phyloP scores from a whole-genome alignment of 441 rosid species.

The Aleurites moluccanus region DNA sequence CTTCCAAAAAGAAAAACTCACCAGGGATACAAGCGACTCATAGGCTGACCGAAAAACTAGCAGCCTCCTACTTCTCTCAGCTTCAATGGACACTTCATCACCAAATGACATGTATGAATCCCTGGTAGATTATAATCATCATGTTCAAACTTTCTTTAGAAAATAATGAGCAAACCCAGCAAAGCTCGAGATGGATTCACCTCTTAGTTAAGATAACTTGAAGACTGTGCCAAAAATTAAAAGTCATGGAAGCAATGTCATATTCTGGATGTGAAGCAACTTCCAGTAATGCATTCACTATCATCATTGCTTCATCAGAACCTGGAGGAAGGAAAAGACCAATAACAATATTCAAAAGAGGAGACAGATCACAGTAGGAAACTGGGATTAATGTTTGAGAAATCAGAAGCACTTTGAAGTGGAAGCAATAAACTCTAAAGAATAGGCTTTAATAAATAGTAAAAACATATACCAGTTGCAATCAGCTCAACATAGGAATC shows the following conservation, averaged over 20 bases:
- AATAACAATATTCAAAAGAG: conserved; percentile 7
- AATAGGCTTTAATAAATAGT: conserved; percentile 19
- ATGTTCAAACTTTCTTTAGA: conserved; percentile 27
- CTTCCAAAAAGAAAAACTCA: conserved; percentile 42
- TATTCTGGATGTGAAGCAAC: conserved; percentile 96
- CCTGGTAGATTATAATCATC: conserved; percentile 52
- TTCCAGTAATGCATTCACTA: conserved; percentile 81
- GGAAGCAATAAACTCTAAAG: conserved; percentile 23
- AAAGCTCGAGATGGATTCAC: conserved; percentile 41
- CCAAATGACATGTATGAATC: conserved; percentile 66
- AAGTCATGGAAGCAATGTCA: conserved; percentile 99
- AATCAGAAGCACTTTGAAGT: conserved; percentile 18
- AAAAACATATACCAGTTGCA: conserved; percentile 68
- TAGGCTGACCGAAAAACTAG: conserved; percentile 74
- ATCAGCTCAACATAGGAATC: conserved; percentile 97
- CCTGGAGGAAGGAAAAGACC: conserved; percentile 42
- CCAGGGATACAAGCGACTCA: conserved; percentile 90
- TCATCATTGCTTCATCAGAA: conserved; percentile 86
- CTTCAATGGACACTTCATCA: conserved; percentile 67
- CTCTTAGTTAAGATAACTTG: conserved; percentile 84
- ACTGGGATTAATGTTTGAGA: conserved; percentile 14
- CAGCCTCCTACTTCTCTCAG: conserved; percentile 86
- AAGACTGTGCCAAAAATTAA: conserved; percentile 99
- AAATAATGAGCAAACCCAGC: conserved; percentile 18
- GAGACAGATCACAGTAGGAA: conserved; percentile 15